Evolutionary conservation across 148 eudicot species (phyloP), one percentile per base, ranked within the genome.

Genomic region (Rhododendron vialii): DNA sequence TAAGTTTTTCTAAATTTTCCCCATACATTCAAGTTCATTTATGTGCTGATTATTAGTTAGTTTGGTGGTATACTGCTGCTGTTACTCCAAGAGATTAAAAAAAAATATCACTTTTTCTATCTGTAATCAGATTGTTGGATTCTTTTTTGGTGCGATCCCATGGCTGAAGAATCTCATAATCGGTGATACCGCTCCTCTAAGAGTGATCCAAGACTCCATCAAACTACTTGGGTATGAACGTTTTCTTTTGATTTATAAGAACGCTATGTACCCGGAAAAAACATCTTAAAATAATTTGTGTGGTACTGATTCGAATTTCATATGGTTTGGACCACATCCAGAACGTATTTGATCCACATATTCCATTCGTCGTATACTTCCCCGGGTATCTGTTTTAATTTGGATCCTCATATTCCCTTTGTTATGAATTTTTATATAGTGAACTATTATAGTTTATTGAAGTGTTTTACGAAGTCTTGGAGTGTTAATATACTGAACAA

Each of bases 101-200:
- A 17, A 17, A 33, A 63, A 50, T 41, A 0, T 41, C 8, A n/a
- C 24, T 9, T 85, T 43, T 36, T 59, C 26, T 20, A 59, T 78
- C 7, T 50, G 10, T 65, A 22, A 78, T 85, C 89, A 96, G 99
- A 80, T 94, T 80, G 8, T 92, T 3, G 99, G 99, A 63, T 91
- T 96, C 71, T 50, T 86, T 17, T 90, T 93, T 87, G 99, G 98
- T 59, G 91, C 98, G 48, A 38, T 88, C 28, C 65, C 93, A 59
- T 94, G 93, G 92, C 90, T 96, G 67, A 93, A 90, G 79, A 80
- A 89, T 89, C 95, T 95, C 45, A 77, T 96, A 51, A 87, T 96
- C 22, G 98, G 98, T 74, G 95, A 92, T 22, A 30, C 26, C 51
- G 99, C 99, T 69, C 99, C 99, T 53, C 86, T 96, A 65, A 90